Evolutionary conservation across 2,329 filamentous ascomycete genomes (phyloP).

Genomic region (Neofusicoccum sp.): DNA sequence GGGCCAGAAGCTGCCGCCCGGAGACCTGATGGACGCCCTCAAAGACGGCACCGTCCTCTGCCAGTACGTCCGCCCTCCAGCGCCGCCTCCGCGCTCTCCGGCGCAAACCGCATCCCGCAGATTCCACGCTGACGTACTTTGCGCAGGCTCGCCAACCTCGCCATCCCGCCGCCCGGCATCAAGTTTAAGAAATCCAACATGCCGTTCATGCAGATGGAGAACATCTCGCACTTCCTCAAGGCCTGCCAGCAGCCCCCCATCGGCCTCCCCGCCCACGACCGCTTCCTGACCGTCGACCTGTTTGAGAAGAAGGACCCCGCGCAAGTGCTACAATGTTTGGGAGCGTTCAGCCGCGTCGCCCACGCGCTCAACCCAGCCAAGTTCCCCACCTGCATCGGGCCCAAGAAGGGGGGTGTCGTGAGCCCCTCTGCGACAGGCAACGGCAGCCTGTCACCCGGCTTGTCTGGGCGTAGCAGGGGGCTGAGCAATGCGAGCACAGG

Average conservation of each 20-base stretch:
- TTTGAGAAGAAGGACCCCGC: slow-evolving; percentile 95
- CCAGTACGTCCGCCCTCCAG: slow-evolving; percentile 58
- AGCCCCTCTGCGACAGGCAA: slow-evolving; percentile 37
- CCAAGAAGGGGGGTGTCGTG: slow-evolving; percentile 54
- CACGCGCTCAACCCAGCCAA: slow-evolving; percentile 68
- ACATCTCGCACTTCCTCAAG: slow-evolving; percentile 91
- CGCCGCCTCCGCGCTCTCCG: not conserved
- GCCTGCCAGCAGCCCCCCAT: slow-evolving; percentile 83
- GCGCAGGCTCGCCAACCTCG: slow-evolving; percentile 75
- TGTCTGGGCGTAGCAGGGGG: slow-evolving; percentile 35
- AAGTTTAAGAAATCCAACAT: slow-evolving; percentile 89
- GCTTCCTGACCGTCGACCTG: slow-evolving; percentile 94
- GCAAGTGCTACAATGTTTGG: slow-evolving; percentile 89
- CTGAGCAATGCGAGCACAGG: slow-evolving; percentile 29
- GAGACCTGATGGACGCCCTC: slow-evolving; percentile 79
- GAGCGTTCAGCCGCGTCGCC: slow-evolving; percentile 86
- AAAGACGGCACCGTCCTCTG: slow-evolving; percentile 92
- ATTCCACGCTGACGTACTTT: not conserved
- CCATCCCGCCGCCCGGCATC: slow-evolving; percentile 71
- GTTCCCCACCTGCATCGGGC: slow-evolving; percentile 76
- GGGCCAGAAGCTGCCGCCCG: slow-evolving; percentile 67
- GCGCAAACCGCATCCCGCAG: not conserved
- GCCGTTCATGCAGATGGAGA: slow-evolving; percentile 99
- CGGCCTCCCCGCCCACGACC: slow-evolving; percentile 86
- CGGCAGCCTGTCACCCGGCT: slow-evolving; percentile 23